Base-by-base conservation (phyloP, 495 filamentous ascomycete species). In the Hypoxylon lenormandii region DNA sequence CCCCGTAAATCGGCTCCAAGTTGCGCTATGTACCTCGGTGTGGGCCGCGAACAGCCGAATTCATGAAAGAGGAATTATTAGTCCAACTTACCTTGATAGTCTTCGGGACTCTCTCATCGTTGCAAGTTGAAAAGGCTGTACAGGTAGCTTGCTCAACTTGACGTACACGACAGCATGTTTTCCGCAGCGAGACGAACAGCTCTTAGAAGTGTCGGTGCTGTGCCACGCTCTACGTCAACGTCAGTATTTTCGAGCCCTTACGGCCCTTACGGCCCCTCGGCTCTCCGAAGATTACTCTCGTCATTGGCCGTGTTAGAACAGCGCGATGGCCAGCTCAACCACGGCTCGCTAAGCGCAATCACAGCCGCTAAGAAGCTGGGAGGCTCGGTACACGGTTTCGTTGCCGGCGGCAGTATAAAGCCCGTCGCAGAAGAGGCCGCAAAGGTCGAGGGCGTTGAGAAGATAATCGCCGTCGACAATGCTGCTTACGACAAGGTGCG, bases 221-320 rank as follows among this genome's bases (percentile, higher is more conserved):
- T 73, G 18, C 64, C 69, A 40, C 74, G 66, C 62, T 51, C 73
- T 58, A 40, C 73, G 21, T 61, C 65, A 8, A 40, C 73, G 21
- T 61, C 65, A 8, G 49, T 42, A 13, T 66, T 62, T 50, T 59
- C 64, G 21, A 68, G 51, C 46, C 53, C 76, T 21, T 70, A 73
- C 42, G 60, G 51, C 46, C 53, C 76, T 21, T 70, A 73, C 42
- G 60, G 69, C 56, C 78, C 77, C 61, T 80, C 82, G 22, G 77
- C 79, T 53, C 80, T 92, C 69, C 82, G 86, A 72, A 87, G 92
- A 69, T 83, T 96, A 54, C 84, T 97, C 49, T 97, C 92, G 45
- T 93, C 92, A 46, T 87, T 98, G 37, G 94, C 94, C 38, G 80
- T 98, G 45, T 89, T 98, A 65, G 95, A 98, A 79, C 95, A 98